Conservation (phyloP, 176 grass and related monocot species). For the Aegilops sharonensis region DNA sequence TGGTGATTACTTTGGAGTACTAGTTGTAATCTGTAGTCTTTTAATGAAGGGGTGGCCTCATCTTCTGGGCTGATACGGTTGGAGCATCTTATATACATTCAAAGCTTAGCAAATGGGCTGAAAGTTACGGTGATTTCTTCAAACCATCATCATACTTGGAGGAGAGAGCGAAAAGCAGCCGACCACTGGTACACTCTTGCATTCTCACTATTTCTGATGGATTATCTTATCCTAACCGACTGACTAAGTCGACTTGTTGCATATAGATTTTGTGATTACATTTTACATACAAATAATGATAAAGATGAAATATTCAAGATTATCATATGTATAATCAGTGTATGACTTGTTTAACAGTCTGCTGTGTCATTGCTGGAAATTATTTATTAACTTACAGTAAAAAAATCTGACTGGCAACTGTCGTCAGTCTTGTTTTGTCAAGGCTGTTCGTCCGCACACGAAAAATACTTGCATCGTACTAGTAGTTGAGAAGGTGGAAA, state of each 20-base stretch:
- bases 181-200: conserved; percentile 62
- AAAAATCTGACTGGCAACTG: neutral
- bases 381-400: neutral
- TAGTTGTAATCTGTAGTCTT: conserved; percentile 3
- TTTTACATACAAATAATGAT: neutral
- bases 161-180: conserved; percentile 56
- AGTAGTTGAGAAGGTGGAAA: neutral
- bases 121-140: conserved; percentile 75
- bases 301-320: neutral
- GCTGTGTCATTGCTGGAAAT: neutral
- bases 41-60: conserved; percentile 72
- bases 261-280: neutral
- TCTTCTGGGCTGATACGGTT: conserved; percentile 87
- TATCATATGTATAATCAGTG: neutral
- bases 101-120: conserved; percentile 70
- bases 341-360: neutral
- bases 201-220: neutral
- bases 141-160: conserved; percentile 66
- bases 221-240: neutral
- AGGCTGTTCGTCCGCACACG: neutral
- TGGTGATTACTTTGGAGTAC: neutral
- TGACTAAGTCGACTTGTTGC: neutral
- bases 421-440: neutral
- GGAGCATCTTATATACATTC: conserved; percentile 74
- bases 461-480: neutral